Percentiles rank a stretch among this genome's conserved stretches.
Conservation (phyloP, 108 stramenopile genomes). For the Stephanodiscus triporus region DNA sequence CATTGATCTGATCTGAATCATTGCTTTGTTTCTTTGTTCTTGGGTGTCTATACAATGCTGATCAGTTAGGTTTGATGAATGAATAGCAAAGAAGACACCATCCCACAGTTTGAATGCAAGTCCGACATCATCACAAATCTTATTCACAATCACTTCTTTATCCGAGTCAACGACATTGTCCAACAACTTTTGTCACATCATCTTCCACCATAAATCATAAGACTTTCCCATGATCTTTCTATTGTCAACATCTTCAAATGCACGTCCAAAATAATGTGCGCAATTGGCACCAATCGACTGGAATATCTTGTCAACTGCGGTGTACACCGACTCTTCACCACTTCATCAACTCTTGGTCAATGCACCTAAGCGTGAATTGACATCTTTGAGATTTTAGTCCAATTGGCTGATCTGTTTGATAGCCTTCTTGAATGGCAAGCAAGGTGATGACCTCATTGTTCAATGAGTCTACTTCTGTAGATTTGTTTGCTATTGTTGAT, state of each 20-base stretch:
- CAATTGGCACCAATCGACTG: background rate
- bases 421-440: background rate
- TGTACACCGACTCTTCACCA: background rate
- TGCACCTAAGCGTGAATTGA: background rate
- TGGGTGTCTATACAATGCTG: background rate
- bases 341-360: background rate
- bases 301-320: background rate
- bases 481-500: background rate
- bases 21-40: background rate
- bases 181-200: no score
- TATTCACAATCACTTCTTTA: background rate
- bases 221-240: background rate
- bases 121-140: background rate
- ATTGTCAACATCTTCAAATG: background rate
- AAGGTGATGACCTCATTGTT: background rate
- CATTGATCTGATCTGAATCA: background rate
- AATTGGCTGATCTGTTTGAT: background rate
- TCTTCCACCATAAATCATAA: no score
- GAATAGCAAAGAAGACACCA: conserved; percentile 6
- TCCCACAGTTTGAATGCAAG: conserved; percentile 5
- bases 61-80: background rate
- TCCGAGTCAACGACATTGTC: no score
- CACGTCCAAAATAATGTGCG: no score
- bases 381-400: background rate
- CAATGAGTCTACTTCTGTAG: background rate